A percentile compares a stretch with the other conserved stretches of the same genome.
phyloP scores from a whole-genome alignment of 768 basidiomycete species.

The Kwoniella newhampshirensis region DNA sequence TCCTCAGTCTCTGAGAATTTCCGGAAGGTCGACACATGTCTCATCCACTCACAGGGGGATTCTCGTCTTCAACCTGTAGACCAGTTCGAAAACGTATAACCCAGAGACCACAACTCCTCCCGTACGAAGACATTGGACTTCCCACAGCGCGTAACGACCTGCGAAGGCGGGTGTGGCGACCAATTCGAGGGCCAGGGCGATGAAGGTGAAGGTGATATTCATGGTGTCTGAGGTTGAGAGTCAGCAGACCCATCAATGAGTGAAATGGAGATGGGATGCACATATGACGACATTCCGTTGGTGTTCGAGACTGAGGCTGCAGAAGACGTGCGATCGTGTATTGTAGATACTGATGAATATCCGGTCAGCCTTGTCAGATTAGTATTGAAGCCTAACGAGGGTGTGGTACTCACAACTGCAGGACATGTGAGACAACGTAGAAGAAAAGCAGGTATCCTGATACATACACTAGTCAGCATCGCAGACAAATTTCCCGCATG shows the following conservation, averaged over 20 bases:
- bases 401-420: constrained; percentile 28
- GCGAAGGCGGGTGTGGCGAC: constrained; percentile 24
- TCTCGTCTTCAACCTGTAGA: constrained; percentile 37
- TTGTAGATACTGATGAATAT: constrained; percentile 7
- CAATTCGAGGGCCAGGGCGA: constrained; percentile 34
- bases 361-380: background rate
- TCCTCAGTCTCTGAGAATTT: too few relatives aligned
- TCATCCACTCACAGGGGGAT: constrained; percentile 39
- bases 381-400: too few relatives aligned
- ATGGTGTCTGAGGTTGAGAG: constrained; percentile 28
- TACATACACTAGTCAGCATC: background rate
- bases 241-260: background rate
- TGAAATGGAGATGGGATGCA: constrained; percentile 10
- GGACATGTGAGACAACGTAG: constrained; percentile 22
- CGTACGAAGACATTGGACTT: constrained; percentile 22
- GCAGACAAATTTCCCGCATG: background rate
- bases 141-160: constrained; percentile 20
- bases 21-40: too few relatives aligned
- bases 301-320: constrained; percentile 11
- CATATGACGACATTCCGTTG: constrained; percentile 40
- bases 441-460: constrained; percentile 30
- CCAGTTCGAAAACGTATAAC: constrained; percentile 37
- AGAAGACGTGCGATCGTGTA: constrained; percentile 8
- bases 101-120: constrained; percentile 24
- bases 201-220: constrained; percentile 33